Base-by-base conservation (phyloP, 2,329 filamentous ascomycete species). In the Raffaelea albimanens region DNA sequence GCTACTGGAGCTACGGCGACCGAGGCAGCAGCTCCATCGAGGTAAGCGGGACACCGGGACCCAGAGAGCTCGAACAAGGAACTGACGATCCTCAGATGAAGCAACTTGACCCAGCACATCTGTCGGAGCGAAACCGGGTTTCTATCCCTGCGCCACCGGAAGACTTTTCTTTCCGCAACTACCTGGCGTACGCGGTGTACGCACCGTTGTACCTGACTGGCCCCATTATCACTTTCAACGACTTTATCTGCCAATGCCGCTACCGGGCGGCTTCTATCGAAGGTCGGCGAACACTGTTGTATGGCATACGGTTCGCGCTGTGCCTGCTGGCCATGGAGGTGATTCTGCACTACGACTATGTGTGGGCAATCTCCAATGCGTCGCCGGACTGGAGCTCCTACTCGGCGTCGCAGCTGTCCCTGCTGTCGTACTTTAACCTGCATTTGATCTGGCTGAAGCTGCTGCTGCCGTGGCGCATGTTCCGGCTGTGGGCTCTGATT, bases 361-460 rank as follows among this genome's bases (percentile, higher is more conserved):
- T 91, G 50, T 85, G 94, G 43, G 93, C 93, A 51, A 97, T 98
- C 58, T 85, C 84, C 59, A 87, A 94, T 61, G 76, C 83, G 2
- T 72, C 76, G 19, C 89, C 90, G 0, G 72, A 82, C 52, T 98
- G 93, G 93, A 72, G 73, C 23, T 70, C 81, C 21, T 97, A 96
- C 68, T 86, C 88, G 0, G 83, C 93, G 0, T 83, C 86, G 40
- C 88, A 98, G 63, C 79, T 98, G 40, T 85, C 81, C 59, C 82
- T 98, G 69, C 76, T 98, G 13, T 93, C 88, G 34, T 96, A 85
- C 70, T 94, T 97, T 72, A 96, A 96, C 65, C 81, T 98, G 13
- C 87, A 95, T 67, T 81, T 96, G 61, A 94, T 98, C 63, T 98
- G 94, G 94, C 76, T 98, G 42, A 98, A 98, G 64, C 80, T 98